A percentile compares a stretch with the other conserved stretches of the same genome.
Evolutionary conservation across 148 eudicot species (phyloP).

Genomic region (Vaccinium darrowii): DNA sequence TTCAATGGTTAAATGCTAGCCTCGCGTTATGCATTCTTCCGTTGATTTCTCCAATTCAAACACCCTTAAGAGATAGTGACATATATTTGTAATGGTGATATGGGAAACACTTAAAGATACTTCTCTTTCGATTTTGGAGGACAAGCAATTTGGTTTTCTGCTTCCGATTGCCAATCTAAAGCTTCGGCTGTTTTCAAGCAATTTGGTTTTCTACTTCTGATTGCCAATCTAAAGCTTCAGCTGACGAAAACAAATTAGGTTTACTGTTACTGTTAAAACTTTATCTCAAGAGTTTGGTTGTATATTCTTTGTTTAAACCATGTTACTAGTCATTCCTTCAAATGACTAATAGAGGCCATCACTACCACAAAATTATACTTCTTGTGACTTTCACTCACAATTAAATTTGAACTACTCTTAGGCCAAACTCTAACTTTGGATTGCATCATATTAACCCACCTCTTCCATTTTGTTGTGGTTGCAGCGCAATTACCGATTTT

Average conservation of each 20-base stretch:
- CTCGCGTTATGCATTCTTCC: not conserved
- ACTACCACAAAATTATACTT: constrained; percentile 9
- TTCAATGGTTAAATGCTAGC: not conserved
- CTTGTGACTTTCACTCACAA: not conserved
- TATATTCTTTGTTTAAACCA: not conserved
- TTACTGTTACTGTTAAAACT: not conserved
- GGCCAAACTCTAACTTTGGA: not conserved
- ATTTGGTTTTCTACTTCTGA: not conserved
- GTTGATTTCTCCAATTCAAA: not conserved
- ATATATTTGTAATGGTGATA: not conserved
- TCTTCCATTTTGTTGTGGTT: constrained; percentile 19
- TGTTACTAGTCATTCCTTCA: not conserved
- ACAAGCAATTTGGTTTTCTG: not conserved
- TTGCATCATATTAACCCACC: constrained; percentile 16
- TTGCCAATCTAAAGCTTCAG: not conserved
- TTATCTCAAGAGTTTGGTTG: not conserved
- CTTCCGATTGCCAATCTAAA: not conserved
- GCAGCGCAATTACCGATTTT: constrained; percentile 86
- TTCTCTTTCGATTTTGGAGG: not conserved
- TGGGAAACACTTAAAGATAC: not conserved
- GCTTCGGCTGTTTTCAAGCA: not conserved
- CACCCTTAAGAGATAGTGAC: not conserved
- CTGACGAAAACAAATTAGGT: not conserved
- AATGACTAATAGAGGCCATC: not conserved
- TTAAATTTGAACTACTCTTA: not conserved